Conservation (phyloP, 2,329 filamentous ascomycete genomes). For the Stagonosporopsis vannaccii region DNA sequence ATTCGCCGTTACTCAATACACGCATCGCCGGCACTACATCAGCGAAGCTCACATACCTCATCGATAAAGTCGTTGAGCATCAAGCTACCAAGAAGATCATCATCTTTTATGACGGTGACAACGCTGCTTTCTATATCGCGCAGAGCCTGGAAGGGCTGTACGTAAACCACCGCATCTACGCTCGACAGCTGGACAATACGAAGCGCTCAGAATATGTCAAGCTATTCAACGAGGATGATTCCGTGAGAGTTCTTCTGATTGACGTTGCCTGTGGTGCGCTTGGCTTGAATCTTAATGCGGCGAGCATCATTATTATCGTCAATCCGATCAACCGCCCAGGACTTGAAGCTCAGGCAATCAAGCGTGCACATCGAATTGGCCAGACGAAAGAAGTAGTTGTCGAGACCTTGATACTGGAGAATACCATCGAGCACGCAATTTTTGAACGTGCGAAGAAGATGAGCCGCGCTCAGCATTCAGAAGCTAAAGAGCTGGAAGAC, state of each 20-base stretch:
- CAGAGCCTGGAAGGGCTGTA: constrained; percentile 78
- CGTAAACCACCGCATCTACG: constrained; percentile 71
- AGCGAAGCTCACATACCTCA: constrained; percentile 84
- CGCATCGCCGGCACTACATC: constrained; percentile 81
- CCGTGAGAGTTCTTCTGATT: constrained; percentile 84
- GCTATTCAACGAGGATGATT: constrained; percentile 74
- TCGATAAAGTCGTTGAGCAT: constrained; percentile 74
- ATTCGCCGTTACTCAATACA: constrained; percentile 65
- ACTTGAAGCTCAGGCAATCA: constrained; percentile 89
- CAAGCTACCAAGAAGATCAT: constrained; percentile 83
- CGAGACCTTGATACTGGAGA: constrained; percentile 81
- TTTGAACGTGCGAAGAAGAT: constrained; percentile 75
- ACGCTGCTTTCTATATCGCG: constrained; percentile 84
- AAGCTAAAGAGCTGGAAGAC: constrained; percentile 65
- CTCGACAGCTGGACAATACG: constrained; percentile 66
- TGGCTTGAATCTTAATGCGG: constrained; percentile 82
- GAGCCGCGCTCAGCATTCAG: constrained; percentile 66
- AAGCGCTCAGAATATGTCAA: constrained; percentile 78
- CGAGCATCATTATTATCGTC: constrained; percentile 87
- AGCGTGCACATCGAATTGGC: constrained; percentile 86
- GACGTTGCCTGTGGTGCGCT: constrained; percentile 89
- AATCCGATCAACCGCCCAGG: constrained; percentile 85
- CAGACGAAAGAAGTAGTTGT: constrained; percentile 81
- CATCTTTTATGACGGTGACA: constrained; percentile 90
- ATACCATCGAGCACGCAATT: constrained; percentile 86